Conservation (phyloP, 2,329 filamentous ascomycete genomes). For the Ophiognomonia clavigignenti-juglandacearum region DNA sequence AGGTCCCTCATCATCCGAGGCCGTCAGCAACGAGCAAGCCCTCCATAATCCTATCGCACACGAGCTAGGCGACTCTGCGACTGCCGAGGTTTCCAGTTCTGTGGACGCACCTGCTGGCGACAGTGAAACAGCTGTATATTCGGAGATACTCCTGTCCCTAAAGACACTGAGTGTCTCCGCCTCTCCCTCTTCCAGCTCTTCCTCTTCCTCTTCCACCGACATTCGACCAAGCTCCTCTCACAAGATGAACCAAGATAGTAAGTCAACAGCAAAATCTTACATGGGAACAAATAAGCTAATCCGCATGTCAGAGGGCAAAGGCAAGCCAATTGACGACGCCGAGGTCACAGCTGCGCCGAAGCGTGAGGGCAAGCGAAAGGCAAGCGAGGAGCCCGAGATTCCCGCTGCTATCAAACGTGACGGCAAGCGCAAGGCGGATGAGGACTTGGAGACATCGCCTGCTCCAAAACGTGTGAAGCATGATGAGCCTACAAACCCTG, state of each 20-base stretch:
- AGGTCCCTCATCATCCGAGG: too few species aligned
- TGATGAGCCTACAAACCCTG: conserved; percentile 35
- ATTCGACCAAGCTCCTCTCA: not conserved
- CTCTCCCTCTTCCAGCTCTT: not conserved
- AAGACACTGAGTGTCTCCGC: too few species aligned
- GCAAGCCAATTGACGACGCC: conserved; percentile 67
- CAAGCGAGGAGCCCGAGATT: too few species aligned
- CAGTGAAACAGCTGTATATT: not conserved
- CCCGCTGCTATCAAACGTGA: conserved; percentile 29
- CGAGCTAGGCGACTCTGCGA: conserved; percentile 7
- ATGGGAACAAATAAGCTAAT: not conserved
- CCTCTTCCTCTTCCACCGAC: not conserved
- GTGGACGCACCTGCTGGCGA: not conserved
- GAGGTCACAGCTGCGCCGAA: conserved; percentile 59
- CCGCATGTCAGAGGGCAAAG: conserved; percentile 22
- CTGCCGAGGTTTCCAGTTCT: conserved; percentile 18
- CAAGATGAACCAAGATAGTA: conserved; percentile 37
- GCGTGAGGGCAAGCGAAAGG: too few species aligned
- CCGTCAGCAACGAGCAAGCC: not conserved
- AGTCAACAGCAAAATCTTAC: conserved; percentile 16
- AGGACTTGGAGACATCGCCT: conserved; percentile 58
- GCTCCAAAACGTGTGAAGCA: conserved; percentile 63
- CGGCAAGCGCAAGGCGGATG: conserved; percentile 68
- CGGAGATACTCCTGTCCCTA: too few species aligned
- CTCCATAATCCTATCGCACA: not conserved